A percentile compares a stretch with the other conserved stretches of the same genome.
phyloP scores from a whole-genome alignment of 495 filamentous ascomycete species.

The Recurvomyces mirabilis region DNA sequence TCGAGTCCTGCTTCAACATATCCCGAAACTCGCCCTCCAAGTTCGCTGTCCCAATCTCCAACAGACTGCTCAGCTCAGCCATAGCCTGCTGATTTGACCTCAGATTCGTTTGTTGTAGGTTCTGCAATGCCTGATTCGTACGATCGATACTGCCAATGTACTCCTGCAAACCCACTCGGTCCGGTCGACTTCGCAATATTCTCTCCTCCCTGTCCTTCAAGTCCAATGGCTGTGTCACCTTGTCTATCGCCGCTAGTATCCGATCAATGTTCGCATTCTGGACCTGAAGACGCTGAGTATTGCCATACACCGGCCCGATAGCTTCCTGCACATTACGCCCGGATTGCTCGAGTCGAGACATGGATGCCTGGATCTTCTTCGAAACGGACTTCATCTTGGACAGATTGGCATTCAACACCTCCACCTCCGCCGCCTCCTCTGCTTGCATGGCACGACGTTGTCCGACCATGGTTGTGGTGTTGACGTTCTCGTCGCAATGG shows the following conservation, averaged over 20 bases:
- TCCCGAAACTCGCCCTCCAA: constrained; percentile 74
- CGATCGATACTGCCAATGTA: constrained; percentile 85
- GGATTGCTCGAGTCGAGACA: constrained; percentile 71
- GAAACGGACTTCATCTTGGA: constrained; percentile 62
- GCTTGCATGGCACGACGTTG: constrained; percentile 31
- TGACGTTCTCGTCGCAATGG: not conserved
- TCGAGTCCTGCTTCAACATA: constrained; percentile 58
- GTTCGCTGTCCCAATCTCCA: constrained; percentile 65
- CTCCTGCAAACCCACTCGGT: constrained; percentile 66
- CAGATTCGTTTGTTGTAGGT: constrained; percentile 77
- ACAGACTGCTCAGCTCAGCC: constrained; percentile 59
- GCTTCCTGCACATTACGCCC: constrained; percentile 85
- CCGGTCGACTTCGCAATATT: constrained; percentile 68
- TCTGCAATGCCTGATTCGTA: constrained; percentile 63
- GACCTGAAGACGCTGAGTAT: constrained; percentile 76
- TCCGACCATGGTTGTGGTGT: constrained; percentile 11
- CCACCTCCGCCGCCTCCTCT: constrained; percentile 64
- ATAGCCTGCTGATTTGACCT: constrained; percentile 85
- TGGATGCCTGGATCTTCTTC: constrained; percentile 84
- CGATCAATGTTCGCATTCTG: constrained; percentile 78
- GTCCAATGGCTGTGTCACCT: constrained; percentile 76
- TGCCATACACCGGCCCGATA: constrained; percentile 84
- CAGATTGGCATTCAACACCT: constrained; percentile 54
- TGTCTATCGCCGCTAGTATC: constrained; percentile 75
- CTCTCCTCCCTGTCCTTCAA: constrained; percentile 79